Percentiles rank a stretch among this genome's conserved stretches.
Evolutionary conservation across 2,329 filamentous ascomycete species (phyloP).

Genomic region (Karstenula rhodostoma): DNA sequence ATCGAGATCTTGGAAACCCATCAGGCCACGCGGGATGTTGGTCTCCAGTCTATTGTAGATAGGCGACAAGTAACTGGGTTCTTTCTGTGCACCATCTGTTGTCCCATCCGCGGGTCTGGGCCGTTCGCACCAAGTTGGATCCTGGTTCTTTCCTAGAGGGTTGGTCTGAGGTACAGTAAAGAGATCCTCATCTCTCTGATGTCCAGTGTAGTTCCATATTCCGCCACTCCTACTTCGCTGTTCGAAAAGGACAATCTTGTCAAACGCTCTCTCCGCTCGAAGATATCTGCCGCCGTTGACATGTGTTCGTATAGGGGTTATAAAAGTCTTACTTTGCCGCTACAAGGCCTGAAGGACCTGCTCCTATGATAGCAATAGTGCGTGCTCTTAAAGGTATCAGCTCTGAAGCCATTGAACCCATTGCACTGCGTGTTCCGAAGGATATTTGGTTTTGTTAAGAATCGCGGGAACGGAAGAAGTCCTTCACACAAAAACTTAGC

Average conservation of each 20-base stretch:
- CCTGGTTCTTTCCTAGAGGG: conserved; percentile 67
- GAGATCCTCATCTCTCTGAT: conserved; percentile 56
- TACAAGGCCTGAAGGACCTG: conserved; percentile 79
- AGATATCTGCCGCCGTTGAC: conserved; percentile 64
- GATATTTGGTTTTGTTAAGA: neutral
- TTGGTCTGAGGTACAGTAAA: conserved; percentile 72
- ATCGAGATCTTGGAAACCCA: conserved; percentile 77
- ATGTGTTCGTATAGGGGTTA: neutral
- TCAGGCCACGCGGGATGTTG: conserved; percentile 83
- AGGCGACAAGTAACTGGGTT: conserved; percentile 77
- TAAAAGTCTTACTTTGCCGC: conserved; percentile 68
- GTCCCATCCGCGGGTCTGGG: conserved; percentile 2
- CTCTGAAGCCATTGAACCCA: conserved; percentile 18
- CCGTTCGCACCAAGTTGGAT: conserved; percentile 52
- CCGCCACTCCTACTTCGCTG: conserved; percentile 80
- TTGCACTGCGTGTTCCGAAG: neutral
- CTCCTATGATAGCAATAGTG: conserved; percentile 80
- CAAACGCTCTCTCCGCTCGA: conserved; percentile 73
- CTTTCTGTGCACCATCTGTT: conserved; percentile 23
- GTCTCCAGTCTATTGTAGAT: conserved; percentile 85
- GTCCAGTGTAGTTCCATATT: conserved; percentile 80
- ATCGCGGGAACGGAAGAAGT: too few species aligned
- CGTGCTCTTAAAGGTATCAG: conserved; percentile 54
- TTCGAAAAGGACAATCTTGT: conserved; percentile 79
- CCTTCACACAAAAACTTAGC: too few species aligned